phyloP scores from a whole-genome alignment of 2,329 filamentous ascomycete genomes.

The Beauveria sp. region DNA sequence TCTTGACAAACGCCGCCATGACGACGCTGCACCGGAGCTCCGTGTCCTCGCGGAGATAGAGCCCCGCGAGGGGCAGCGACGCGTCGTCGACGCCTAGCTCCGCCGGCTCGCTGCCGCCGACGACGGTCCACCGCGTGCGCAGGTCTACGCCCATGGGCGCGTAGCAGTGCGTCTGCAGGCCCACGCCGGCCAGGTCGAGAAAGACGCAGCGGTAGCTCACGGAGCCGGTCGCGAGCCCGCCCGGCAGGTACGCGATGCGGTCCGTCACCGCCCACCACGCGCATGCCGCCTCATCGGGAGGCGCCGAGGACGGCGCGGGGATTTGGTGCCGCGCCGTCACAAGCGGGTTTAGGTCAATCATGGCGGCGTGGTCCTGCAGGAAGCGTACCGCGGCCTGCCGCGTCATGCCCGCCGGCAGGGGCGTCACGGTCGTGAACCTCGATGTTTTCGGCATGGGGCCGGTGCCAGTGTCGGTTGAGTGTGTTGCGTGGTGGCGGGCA shows the following conservation, averaged over 20 bases:
- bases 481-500: too few species aligned
- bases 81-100: constrained; percentile 54
- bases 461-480: background rate
- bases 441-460: constrained; percentile 23
- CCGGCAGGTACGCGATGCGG: constrained; percentile 66
- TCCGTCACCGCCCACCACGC: constrained; percentile 77
- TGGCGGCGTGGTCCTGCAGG: constrained; percentile 69
- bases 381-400: constrained; percentile 66
- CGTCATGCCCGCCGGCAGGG: constrained; percentile 60
- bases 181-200: constrained; percentile 57
- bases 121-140: constrained; percentile 68
- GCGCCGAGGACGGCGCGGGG: constrained; percentile 56
- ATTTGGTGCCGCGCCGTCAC: constrained; percentile 65
- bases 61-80: constrained; percentile 50
- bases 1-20: constrained; percentile 70
- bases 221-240: constrained; percentile 29
- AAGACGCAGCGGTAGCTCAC: constrained; percentile 77
- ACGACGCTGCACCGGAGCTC: constrained; percentile 72
- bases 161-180: constrained; percentile 76
- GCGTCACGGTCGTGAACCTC: constrained; percentile 70
- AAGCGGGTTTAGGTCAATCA: constrained; percentile 84
- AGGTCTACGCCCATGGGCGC: constrained; percentile 77
- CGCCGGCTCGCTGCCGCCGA: constrained; percentile 59
- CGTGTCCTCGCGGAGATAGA: constrained; percentile 81
- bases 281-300: constrained; percentile 62